These are phyloP conservation scores for Colletotrichum aenigma DNA, from an alignment of 2,329 filamentous ascomycete species.

Conservation along the genomic window DNA sequence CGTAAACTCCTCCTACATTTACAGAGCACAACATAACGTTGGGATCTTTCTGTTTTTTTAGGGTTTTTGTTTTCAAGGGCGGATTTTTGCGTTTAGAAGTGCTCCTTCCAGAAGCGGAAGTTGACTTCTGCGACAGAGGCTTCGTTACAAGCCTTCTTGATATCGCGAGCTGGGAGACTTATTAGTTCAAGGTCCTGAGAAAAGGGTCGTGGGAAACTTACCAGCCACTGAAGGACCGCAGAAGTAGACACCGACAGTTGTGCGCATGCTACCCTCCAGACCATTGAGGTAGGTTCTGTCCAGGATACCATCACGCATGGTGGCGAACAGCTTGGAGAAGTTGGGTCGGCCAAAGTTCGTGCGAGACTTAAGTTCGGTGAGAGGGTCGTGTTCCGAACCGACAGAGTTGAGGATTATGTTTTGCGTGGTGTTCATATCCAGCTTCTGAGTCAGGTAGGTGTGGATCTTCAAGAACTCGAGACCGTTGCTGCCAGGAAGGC, in stretches of 20 bases:
- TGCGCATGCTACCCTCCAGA: slow-evolving; percentile 75
- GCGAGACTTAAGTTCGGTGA: slow-evolving; percentile 87
- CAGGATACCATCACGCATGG: slow-evolving; percentile 87
- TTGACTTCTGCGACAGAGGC: slow-evolving; percentile 79
- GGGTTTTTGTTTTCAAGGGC: background rate
- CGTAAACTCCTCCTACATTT: background rate
- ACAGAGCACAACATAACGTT: background rate
- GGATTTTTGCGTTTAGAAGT: slow-evolving; percentile 58
- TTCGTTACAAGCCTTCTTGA: slow-evolving; percentile 78
- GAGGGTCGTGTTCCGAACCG: slow-evolving; percentile 83
- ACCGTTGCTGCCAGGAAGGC: slow-evolving; percentile 68
- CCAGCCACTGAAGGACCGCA: slow-evolving; percentile 82
- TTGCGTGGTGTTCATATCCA: slow-evolving; percentile 90
- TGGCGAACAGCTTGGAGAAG: slow-evolving; percentile 78
- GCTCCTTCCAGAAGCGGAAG: slow-evolving; percentile 99
- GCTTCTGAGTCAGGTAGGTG: slow-evolving; percentile 93
- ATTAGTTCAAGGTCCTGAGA: slow-evolving; percentile 35
- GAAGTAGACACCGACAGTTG: slow-evolving; percentile 96
- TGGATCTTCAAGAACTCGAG: slow-evolving; percentile 95
- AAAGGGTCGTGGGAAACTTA: slow-evolving; percentile 38
- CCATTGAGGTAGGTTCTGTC: slow-evolving; percentile 86
- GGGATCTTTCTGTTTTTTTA: background rate
- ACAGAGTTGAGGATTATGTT: slow-evolving; percentile 98
- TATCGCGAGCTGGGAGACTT: slow-evolving; percentile 72
- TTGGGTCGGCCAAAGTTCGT: slow-evolving; percentile 97